Percentiles rank a stretch among this genome's conserved stretches.
Conservation (phyloP, 1,139 yeast species). For the Yamadazyma atmosphaerica region DNA sequence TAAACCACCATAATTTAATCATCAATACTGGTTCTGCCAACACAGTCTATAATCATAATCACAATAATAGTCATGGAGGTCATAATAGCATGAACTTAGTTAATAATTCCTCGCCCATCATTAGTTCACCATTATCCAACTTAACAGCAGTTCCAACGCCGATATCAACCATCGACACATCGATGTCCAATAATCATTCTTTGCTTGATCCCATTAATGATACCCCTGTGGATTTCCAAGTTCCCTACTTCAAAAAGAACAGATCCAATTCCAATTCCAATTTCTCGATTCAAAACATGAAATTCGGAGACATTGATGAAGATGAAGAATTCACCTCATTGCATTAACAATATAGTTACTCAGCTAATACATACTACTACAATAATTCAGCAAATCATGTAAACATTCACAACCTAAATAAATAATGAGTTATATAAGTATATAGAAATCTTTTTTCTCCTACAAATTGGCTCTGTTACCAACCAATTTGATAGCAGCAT, state of each 20-base stretch:
- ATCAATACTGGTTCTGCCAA: constrained; percentile 7
- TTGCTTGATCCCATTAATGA: constrained; percentile 43
- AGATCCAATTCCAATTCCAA: constrained; percentile 9
- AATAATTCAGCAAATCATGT: not conserved
- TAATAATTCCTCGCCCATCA: constrained; percentile 28
- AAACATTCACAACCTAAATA: not conserved
- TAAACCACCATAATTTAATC: constrained; percentile 1
- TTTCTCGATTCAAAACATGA: constrained; percentile 13
- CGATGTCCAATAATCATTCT: constrained; percentile 18
- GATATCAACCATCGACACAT: constrained; percentile 26
- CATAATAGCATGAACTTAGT: not conserved
- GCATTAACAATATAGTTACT: not conserved
- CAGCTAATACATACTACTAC: not conserved
- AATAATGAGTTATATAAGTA: constrained; percentile 3
- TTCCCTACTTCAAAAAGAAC: constrained; percentile 21
- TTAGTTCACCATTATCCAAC: constrained; percentile 38
- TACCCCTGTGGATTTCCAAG: constrained; percentile 42
- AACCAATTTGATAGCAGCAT: constrained; percentile 79
- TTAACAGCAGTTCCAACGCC: constrained; percentile 36
- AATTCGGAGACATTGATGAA: constrained; percentile 31
- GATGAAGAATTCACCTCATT: constrained; percentile 18
- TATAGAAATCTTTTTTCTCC: constrained; percentile 6
- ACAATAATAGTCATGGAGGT: constrained; percentile 2
- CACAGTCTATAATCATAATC: constrained; percentile 4
- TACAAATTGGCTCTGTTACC: constrained; percentile 44